Evolutionary conservation across 805 yeast species (phyloP).

Genomic region (Sugiyamaella boreocaroliniensis): DNA sequence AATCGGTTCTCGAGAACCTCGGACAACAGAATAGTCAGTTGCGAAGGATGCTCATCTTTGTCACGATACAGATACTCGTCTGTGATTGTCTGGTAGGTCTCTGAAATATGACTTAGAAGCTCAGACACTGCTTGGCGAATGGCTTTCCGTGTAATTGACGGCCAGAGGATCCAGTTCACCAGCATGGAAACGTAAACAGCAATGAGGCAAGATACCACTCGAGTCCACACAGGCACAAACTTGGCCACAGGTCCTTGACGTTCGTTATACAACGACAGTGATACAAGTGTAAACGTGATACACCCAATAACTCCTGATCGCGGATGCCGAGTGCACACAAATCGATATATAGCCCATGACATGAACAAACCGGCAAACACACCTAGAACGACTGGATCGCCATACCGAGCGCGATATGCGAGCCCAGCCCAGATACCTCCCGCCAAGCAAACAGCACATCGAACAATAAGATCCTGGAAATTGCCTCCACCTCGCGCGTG

Average conservation of each 20-base stretch:
- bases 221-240: slow-evolving; percentile 37
- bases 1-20: slow-evolving; percentile 44
- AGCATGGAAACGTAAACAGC: slow-evolving; percentile 35
- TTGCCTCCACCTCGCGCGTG: slow-evolving; percentile 36
- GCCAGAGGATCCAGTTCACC: slow-evolving; percentile 44
- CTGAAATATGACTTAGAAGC: slow-evolving; percentile 38
- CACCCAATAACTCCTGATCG: slow-evolving; percentile 40
- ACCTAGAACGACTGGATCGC: slow-evolving; percentile 36
- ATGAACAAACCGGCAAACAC: slow-evolving; percentile 36
- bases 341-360: slow-evolving; percentile 31
- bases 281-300: slow-evolving; percentile 36
- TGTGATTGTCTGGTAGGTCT: slow-evolving; percentile 42
- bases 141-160: slow-evolving; percentile 41
- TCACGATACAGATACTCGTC: slow-evolving; percentile 46
- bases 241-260: background rate
- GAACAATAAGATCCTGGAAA: slow-evolving; percentile 24
- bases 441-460: slow-evolving; percentile 33
- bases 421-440: slow-evolving; percentile 47
- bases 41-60: slow-evolving; percentile 42
- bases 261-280: slow-evolving; percentile 27
- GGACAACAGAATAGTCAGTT: slow-evolving; percentile 37
- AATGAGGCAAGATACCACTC: slow-evolving; percentile 35
- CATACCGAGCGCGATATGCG: slow-evolving; percentile 36
- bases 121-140: slow-evolving; percentile 36
- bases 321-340: slow-evolving; percentile 35